phyloP scores from a whole-genome alignment of 1,284 basidiomycete species.

The Malassezia pachydermatis region DNA sequence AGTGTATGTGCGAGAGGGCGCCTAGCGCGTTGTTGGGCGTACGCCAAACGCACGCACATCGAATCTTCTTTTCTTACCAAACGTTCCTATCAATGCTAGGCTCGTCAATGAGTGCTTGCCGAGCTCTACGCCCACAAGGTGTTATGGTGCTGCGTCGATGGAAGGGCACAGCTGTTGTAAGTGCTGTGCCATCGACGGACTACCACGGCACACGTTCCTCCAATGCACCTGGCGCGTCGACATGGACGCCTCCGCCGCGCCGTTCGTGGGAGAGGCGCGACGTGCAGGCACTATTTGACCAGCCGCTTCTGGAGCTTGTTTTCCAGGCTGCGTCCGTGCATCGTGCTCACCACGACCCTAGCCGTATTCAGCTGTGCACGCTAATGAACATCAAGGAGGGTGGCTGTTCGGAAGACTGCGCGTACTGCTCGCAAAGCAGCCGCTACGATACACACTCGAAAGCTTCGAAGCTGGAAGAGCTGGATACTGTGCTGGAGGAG shows the following conservation, averaged over 20 bases:
- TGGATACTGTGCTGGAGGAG: conserved; percentile 70
- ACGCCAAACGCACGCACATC: too few species aligned
- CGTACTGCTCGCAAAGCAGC: conserved; percentile 94
- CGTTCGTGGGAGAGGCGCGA: conserved; percentile 38
- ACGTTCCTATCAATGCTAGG: too few species aligned
- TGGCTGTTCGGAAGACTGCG: conserved; percentile 93
- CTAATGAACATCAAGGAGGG: conserved; percentile 92
- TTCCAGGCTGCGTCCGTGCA: conserved; percentile 58
- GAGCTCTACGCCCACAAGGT: too few species aligned
- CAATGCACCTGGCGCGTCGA: background rate
- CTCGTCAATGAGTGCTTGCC: too few species aligned
- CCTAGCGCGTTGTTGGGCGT: too few species aligned
- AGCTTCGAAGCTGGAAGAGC: conserved; percentile 75
- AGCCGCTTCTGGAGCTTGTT: conserved; percentile 42
- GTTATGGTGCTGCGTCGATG: background rate
- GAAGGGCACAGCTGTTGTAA: conserved; percentile 10
- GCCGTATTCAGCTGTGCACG: conserved; percentile 87
- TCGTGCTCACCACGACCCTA: conserved; percentile 72
- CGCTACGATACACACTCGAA: conserved; percentile 79
- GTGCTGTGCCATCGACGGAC: background rate
- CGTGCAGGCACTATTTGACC: conserved; percentile 42
- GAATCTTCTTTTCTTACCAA: too few species aligned
- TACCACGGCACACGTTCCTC: background rate
- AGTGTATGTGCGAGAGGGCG: too few species aligned
- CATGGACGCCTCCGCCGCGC: conserved; percentile 7